Base-by-base conservation (phyloP, 768 basidiomycete species). In the Tulasnella sp. region DNA sequence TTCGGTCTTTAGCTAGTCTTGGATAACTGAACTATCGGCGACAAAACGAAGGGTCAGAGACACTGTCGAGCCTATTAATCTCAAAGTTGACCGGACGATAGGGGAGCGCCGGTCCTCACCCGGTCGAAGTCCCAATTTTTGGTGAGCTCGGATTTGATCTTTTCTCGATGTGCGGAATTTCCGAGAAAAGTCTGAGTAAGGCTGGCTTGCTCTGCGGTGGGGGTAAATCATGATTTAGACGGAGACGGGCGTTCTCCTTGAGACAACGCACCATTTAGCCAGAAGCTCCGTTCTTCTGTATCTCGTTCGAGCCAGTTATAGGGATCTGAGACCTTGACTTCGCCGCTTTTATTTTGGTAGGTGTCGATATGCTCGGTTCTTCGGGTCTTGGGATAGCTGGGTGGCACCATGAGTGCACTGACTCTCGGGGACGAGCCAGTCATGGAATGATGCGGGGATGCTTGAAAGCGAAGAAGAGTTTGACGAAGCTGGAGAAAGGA, bases 241-340 rank as follows among this genome's bases (percentile, higher is more conserved):
- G 22, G 5, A 34, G 5, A 64, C 64, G 5, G 3, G 12, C 25
- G 36, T 1, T 67, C 8, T 17, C 9, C 9, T 8, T 2, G 8
- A 37, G 36, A 31, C 64, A 29, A 79, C 73, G 81, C 79, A 31
- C 67, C 71, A 15, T 81, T 39, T 38, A 83, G 81, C 78, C 82
- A 84, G 42, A 84, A 80, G 70, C 90, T 86, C 0, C 90, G 91
- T 81, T 93, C 91, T n/a, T 86, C 83, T 36, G 86, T 85, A 78
- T 89, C 82, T 37, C 87, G 83, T 77, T 93, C 91, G 29, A 94
- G 85, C 91, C 92, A 93, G 64, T 87, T 83, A 83, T 92, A 93
- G 7, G 92, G 91, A 82, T 93, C 90, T 4, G 85, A 82, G 0
- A 95, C 89, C 52, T 83, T 83, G 54, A 93, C 89, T 73, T 88